Conservation (phyloP, 257 asterid species). For the Nicotiana sylvestris region DNA sequence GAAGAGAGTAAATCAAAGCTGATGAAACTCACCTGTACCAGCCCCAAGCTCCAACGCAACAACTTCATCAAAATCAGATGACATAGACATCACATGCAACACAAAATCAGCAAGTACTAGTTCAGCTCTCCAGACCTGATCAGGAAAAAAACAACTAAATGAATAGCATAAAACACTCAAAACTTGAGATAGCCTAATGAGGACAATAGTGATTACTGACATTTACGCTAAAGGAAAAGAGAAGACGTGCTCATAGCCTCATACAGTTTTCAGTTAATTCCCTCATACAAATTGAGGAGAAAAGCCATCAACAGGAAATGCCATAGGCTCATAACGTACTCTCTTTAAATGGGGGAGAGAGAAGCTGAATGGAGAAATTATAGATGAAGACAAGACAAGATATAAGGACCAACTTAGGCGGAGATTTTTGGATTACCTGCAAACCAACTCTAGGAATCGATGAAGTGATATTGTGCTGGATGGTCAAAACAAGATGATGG, state of each 20-base stretch:
- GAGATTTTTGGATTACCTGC: constrained; percentile 49
- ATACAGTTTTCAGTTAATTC: constrained; percentile 1
- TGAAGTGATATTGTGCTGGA: constrained; percentile 86
- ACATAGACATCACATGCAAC: constrained; percentile 58
- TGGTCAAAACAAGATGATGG: constrained; percentile 46
- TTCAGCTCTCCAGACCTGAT: constrained; percentile 92
- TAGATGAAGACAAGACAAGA: background rate
- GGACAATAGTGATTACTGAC: background rate
- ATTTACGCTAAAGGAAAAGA: background rate
- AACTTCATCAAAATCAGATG: constrained; percentile 54
- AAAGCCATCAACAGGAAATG: background rate
- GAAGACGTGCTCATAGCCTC: background rate
- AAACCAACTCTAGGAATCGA: constrained; percentile 89
- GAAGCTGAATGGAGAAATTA: background rate
- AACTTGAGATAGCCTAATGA: background rate
- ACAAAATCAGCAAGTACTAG: constrained; percentile 81
- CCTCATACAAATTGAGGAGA: background rate
- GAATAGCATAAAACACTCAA: background rate
- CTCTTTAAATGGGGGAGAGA: background rate
- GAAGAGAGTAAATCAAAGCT: background rate
- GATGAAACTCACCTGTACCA: constrained; percentile 65
- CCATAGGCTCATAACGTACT: background rate
- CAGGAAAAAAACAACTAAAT: background rate
- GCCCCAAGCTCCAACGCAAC: constrained; percentile 88
- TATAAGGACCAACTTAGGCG: background rate